These are phyloP conservation scores for Phytophthora pinifolia DNA, from an alignment of 352 stramenopile species.

Conservation along the genomic window DNA sequence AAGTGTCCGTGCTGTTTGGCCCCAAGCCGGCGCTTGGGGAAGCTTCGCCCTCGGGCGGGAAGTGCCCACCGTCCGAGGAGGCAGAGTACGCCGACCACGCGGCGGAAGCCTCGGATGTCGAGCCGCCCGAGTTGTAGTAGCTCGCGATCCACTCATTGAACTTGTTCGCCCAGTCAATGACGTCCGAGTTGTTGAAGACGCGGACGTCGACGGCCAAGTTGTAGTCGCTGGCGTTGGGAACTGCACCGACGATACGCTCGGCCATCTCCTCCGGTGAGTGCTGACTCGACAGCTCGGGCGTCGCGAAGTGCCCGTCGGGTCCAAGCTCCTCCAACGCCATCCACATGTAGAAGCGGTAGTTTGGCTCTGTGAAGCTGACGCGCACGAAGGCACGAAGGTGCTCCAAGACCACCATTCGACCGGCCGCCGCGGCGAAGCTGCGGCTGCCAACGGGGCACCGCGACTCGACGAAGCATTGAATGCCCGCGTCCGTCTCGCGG, in stretches of 20 bases:
- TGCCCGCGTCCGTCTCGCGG: slow-evolving; percentile 17
- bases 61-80: slow-evolving; percentile 9
- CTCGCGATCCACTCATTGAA: slow-evolving; percentile 30
- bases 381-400: slow-evolving; percentile 17
- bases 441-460: slow-evolving; percentile 29
- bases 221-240: slow-evolving; percentile 26
- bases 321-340: slow-evolving; percentile 25
- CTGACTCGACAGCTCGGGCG: slow-evolving; percentile 22
- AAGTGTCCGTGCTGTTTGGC: slow-evolving; percentile 5
- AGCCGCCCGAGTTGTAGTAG: slow-evolving; percentile 18
- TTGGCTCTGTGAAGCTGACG: slow-evolving; percentile 20
- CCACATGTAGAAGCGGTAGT: slow-evolving; percentile 31
- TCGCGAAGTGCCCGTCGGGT: slow-evolving; percentile 23
- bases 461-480: slow-evolving; percentile 30
- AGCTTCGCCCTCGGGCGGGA: slow-evolving; percentile 7
- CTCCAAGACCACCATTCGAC: slow-evolving; percentile 33
- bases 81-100: slow-evolving; percentile 13
- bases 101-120: slow-evolving; percentile 6
- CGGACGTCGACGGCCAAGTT: slow-evolving; percentile 34
- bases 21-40: slow-evolving; percentile 7
- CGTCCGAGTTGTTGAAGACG: slow-evolving; percentile 35
- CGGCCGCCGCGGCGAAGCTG: slow-evolving; percentile 24
- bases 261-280: slow-evolving; percentile 18
- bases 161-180: slow-evolving; percentile 23
- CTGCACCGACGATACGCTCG: slow-evolving; percentile 11